Conservation (phyloP, 1,284 basidiomycete genomes). For the Phenoliferia sp. region DNA sequence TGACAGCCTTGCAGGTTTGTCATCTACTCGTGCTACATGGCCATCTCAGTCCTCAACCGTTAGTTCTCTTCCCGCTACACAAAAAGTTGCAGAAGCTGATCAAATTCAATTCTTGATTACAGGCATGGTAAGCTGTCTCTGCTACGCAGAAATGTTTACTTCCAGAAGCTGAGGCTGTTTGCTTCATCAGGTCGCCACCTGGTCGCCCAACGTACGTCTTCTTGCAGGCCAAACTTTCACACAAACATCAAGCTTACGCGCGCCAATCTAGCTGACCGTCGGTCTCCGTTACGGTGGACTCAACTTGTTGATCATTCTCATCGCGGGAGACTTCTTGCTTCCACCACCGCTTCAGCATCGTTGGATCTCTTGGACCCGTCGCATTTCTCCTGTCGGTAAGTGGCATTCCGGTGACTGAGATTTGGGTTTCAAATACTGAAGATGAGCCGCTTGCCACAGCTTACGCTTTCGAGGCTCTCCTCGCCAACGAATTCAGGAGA, state of each 20-base stretch:
- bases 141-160: too few relatives aligned
- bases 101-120: too few relatives aligned
- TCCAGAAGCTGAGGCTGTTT: too few relatives aligned
- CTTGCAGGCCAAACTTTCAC: background rate
- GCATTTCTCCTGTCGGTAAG: background rate
- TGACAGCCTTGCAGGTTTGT: background rate
- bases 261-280: slow-evolving; percentile 6
- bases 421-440: too few relatives aligned
- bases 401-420: too few relatives aligned
- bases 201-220: background rate
- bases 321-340: background rate
- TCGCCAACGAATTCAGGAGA: slow-evolving; percentile 20
- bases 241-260: background rate
- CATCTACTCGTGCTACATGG: background rate
- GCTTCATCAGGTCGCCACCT: slow-evolving; percentile 9
- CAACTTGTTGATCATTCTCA: background rate
- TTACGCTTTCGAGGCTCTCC: background rate
- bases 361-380: background rate
- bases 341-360: background rate
- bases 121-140: too few relatives aligned
- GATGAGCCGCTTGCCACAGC: too few relatives aligned
- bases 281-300: slow-evolving; percentile 12
- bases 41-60: background rate
- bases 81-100: too few relatives aligned
- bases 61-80: too few relatives aligned